phyloP scores from a whole-genome alignment of 78 protist genomes.

The Emiliania huxleyi region DNA sequence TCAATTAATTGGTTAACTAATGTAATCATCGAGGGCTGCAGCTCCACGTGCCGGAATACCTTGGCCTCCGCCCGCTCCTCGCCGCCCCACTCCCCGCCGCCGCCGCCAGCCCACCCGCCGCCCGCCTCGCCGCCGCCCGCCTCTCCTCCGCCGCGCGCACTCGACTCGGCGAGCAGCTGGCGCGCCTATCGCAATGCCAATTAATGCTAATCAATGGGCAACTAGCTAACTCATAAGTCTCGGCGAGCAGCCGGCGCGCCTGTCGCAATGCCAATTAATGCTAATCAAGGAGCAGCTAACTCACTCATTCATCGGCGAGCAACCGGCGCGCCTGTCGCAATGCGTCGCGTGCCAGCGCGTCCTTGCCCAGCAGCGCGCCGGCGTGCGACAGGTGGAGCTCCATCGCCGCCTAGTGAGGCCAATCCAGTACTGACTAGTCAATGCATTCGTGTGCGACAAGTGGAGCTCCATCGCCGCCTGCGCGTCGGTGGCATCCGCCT shows the following conservation, averaged over 20 bases:
- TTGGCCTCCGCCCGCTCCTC: neutral
- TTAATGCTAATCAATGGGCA: too few relatives aligned
- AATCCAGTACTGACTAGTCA: too few relatives aligned
- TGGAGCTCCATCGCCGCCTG: neutral
- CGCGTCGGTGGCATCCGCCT: neutral
- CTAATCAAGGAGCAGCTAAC: too few relatives aligned
- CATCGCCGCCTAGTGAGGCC: neutral
- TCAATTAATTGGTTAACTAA: too few relatives aligned
- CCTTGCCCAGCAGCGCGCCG: neutral
- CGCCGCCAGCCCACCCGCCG: neutral
- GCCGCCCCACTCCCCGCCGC: neutral
- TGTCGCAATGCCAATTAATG: too few relatives aligned
- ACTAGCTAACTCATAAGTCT: too few relatives aligned
- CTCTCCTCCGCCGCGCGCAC: neutral
- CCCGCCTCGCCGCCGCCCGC: neutral
- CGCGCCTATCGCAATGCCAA: too few relatives aligned
- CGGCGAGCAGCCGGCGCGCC: too few relatives aligned
- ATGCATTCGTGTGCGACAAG: neutral
- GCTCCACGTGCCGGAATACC: neutral
- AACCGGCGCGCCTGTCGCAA: neutral
- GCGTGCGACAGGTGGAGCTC: neutral
- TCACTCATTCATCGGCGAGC: too few relatives aligned
- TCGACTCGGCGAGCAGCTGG: neutral
- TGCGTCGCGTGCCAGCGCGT: neutral
- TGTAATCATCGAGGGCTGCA: too few relatives aligned